Evolutionary conservation across 2,329 filamentous ascomycete species (phyloP).

Genomic region (Epichloe amarillans): DNA sequence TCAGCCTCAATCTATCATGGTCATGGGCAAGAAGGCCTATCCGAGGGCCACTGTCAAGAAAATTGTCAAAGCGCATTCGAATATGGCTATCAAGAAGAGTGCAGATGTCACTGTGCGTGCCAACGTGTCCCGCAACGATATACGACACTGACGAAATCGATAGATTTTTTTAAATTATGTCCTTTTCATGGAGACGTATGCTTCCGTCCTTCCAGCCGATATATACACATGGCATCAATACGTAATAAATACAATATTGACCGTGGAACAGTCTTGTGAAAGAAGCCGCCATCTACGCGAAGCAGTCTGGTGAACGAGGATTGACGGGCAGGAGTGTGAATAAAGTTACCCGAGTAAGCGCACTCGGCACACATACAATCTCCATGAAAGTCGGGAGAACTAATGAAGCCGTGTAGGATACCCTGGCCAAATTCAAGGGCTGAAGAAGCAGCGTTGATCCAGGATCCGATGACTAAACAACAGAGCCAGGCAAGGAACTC

Average conservation of each 20-base stretch:
- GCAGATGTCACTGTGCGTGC: constrained; percentile 62
- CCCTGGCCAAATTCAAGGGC: constrained; percentile 55
- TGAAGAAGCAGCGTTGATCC: constrained; percentile 21
- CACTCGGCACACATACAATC: constrained; percentile 12
- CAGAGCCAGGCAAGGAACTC: background rate
- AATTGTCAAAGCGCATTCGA: constrained; percentile 79
- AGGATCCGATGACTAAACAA: background rate
- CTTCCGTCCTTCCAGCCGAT: background rate
- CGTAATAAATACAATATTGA: background rate
- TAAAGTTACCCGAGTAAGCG: constrained; percentile 57
- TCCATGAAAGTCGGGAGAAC: background rate
- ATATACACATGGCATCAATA: no score
- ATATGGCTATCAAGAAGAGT: constrained; percentile 69
- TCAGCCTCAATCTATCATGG: constrained; percentile 13
- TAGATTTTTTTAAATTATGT: constrained; percentile 79
- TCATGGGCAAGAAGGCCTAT: constrained; percentile 56
- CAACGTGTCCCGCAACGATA: constrained; percentile 9
- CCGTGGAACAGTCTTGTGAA: constrained; percentile 50
- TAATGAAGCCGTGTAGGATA: constrained; percentile 32
- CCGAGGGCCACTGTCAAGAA: constrained; percentile 76
- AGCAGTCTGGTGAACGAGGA: constrained; percentile 57
- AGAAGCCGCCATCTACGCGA: constrained; percentile 65
- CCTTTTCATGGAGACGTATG: constrained; percentile 60
- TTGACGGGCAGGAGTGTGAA: constrained; percentile 64
- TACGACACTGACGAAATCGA: constrained; percentile 12